Base-by-base conservation (phyloP, 345 rosid species). In the Brassica nigra region DNA sequence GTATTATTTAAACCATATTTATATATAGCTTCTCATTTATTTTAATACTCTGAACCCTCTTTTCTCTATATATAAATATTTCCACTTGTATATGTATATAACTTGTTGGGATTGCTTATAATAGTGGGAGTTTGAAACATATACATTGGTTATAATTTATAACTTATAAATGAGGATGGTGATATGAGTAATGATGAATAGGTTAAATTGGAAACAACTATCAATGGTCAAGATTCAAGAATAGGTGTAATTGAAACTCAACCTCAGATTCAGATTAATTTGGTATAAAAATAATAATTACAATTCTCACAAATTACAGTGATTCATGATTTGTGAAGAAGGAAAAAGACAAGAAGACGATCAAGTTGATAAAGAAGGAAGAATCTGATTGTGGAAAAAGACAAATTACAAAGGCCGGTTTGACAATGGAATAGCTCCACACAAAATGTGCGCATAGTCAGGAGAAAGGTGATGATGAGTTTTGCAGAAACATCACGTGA, bases 361-460 rank as follows among this genome's bases (percentile, higher is more conserved):
- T 75, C 65, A 75, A 75, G 78, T 75, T 75, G 78, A 66, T 49
- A 75, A 36, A 66, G 72, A 75, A 76, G 42, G 44, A 18, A 66
- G 8, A 39, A 67, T 14, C 62, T 15, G 42, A 76, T 57, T 15
- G 58, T 33, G 78, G 58, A 67, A 67, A 76, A 55, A 11, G 79
- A 76, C 73, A 76, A 76, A 68, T 54, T 33, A 36, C 66, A 55
- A 67, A 66, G 79, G 59, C 58, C 73, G 27, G 64, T 67, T 76
- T 55, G 73, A 65, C 79, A 66, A 76, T 28, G 59, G 66, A 76
- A 75, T 55, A 55, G 78, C 37, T 67, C 59, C 79, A 76, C 31
- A 76, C 37, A 76, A 59, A 73, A 76, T 54, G 79, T 76, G 79
- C 44, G 73, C 73, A 57, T 66, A 57, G 79, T 76, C 79, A 76